phyloP scores from a whole-genome alignment of 495 filamentous ascomycete species.

The Polyplosphaeria fusca region DNA sequence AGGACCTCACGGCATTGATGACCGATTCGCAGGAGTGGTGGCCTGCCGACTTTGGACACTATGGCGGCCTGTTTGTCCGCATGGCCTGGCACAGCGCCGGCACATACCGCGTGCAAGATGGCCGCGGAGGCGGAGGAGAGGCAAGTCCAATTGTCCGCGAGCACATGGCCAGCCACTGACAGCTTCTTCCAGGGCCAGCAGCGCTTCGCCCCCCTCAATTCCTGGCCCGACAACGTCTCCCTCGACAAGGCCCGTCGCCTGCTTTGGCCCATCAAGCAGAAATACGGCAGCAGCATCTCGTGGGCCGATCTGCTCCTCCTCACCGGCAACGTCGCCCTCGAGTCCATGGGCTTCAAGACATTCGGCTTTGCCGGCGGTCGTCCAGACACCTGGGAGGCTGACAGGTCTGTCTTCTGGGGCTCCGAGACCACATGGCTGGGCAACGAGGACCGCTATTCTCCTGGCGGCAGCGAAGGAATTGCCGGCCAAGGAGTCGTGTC shows the following conservation, averaged over 20 bases:
- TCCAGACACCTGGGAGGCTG: slow-evolving; percentile 65
- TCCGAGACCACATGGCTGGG: slow-evolving; percentile 67
- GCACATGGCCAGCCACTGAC: background rate
- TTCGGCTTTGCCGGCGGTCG: slow-evolving; percentile 71
- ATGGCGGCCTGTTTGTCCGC: slow-evolving; percentile 71
- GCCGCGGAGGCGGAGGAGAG: slow-evolving; percentile 64
- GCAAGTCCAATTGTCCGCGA: background rate
- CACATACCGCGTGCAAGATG: slow-evolving; percentile 69
- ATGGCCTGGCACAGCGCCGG: slow-evolving; percentile 77
- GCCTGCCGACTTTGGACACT: slow-evolving; percentile 75
- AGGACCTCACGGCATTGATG: slow-evolving; percentile 63
- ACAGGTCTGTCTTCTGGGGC: slow-evolving; percentile 73
- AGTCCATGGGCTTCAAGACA: slow-evolving; percentile 71
- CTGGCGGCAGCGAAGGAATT: slow-evolving; percentile 48
- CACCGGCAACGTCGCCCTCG: slow-evolving; percentile 69
- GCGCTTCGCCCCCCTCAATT: slow-evolving; percentile 73
- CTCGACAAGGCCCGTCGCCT: slow-evolving; percentile 75
- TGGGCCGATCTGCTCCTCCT: slow-evolving; percentile 70
- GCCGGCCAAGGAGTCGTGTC: slow-evolving; percentile 46
- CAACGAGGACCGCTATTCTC: slow-evolving; percentile 63
- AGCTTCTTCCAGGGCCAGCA: slow-evolving; percentile 54
- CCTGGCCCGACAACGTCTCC: slow-evolving; percentile 73
- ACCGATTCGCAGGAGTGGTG: slow-evolving; percentile 74
- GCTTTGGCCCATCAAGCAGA: slow-evolving; percentile 76
- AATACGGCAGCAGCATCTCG: slow-evolving; percentile 76